A percentile compares a stretch with the other conserved stretches of the same genome.
These are phyloP conservation scores for Spergularia marina DNA, from an alignment of 148 eudicot genomes.

Conservation along the genomic window DNA sequence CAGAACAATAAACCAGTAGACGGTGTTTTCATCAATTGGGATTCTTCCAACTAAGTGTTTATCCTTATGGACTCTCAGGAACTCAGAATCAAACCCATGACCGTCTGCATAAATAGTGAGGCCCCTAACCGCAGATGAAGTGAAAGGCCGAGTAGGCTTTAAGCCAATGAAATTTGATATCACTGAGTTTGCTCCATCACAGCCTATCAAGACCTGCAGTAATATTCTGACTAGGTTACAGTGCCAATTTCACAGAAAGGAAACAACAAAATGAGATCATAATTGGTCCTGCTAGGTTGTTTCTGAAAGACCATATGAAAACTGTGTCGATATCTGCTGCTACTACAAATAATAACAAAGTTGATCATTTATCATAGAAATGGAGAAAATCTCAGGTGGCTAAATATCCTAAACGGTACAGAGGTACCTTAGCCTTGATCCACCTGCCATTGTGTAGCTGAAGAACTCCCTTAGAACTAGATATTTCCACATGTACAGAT, in stretches of 20 bases:
- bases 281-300: too few species aligned
- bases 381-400: neutral
- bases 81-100: constrained; percentile 36
- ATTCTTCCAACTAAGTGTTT: constrained; percentile 34
- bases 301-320: too few species aligned
- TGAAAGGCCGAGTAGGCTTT: constrained; percentile 33
- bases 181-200: constrained; percentile 51
- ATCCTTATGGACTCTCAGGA: constrained; percentile 34
- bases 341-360: too few species aligned
- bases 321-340: too few species aligned
- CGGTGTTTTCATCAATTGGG: constrained; percentile 42
- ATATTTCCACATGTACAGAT: constrained; percentile 32
- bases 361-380: neutral
- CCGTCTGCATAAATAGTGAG: constrained; percentile 45
- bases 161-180: constrained; percentile 43
- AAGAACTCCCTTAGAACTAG: constrained; percentile 30
- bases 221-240: neutral
- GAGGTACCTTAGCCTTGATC: constrained; percentile 46
- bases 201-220: constrained; percentile 49
- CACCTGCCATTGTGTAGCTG: constrained; percentile 38
- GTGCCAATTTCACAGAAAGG: neutral
- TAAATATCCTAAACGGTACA: too few species aligned
- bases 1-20: constrained; percentile 45
- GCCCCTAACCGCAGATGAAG: constrained; percentile 36
- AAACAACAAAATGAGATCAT: neutral